Conservation (phyloP, 352 stramenopile genomes). For the Pythium monospermum region DNA sequence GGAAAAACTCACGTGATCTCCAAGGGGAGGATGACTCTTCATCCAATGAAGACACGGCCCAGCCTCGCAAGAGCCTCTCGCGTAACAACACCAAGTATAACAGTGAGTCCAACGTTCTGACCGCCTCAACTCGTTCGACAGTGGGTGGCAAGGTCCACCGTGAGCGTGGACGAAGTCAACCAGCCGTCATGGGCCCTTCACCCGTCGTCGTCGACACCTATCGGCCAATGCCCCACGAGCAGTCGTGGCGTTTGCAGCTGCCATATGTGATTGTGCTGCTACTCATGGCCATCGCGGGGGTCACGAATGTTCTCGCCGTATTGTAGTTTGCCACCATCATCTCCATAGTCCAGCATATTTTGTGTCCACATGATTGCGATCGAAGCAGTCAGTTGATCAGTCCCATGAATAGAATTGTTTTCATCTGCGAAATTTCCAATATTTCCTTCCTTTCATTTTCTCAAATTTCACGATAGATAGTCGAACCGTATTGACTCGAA, state of each 20-base stretch:
- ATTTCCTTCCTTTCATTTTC: no score
- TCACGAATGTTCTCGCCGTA: slow-evolving; percentile 22
- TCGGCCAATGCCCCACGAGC: not conserved
- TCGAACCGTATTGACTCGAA: not conserved
- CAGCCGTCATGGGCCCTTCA: not conserved
- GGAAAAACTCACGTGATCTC: slow-evolving; percentile 34
- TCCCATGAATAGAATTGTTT: not conserved
- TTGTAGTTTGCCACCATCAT: not conserved
- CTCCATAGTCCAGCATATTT: not conserved
- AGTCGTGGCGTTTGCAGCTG: slow-evolving; percentile 25
- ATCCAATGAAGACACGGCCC: slow-evolving; percentile 5
- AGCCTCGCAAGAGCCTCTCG: slow-evolving; percentile 1
- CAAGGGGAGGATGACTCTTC: slow-evolving; percentile 19
- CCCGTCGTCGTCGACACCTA: not conserved
- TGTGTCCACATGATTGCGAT: not conserved
- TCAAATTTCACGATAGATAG: no score
- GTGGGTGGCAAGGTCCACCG: no score
- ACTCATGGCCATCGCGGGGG: slow-evolving; percentile 23
- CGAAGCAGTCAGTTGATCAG: not conserved
- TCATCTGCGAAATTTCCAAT: no score
- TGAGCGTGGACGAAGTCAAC: slow-evolving; percentile 4
- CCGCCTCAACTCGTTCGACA: not conserved
- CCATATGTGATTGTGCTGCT: slow-evolving; percentile 30
- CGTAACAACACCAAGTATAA: not conserved
- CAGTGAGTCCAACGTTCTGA: slow-evolving; percentile 1